Conservation (phyloP, 176 grass and related monocot species). For the Oryza officinalis region DNA sequence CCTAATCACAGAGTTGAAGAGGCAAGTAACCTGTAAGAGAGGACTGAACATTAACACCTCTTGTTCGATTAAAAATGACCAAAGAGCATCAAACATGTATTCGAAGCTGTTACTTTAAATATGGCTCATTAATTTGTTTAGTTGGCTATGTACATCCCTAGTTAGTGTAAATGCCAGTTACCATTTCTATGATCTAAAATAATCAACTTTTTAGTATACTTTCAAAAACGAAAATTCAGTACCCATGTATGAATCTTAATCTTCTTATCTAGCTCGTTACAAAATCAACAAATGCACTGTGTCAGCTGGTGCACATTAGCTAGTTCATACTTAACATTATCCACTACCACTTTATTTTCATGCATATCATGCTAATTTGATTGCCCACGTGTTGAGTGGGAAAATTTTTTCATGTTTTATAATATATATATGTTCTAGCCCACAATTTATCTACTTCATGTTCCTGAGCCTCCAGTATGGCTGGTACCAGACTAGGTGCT, state of each 20-base stretch:
- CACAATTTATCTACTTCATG: background rate
- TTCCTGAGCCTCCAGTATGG: background rate
- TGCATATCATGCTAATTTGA: background rate
- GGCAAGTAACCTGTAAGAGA: conserved; percentile 9
- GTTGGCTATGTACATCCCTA: background rate
- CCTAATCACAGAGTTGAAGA: background rate
- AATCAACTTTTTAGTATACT: background rate
- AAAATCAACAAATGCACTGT: background rate
- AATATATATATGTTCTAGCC: background rate
- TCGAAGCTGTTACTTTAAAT: background rate
- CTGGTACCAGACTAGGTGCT: background rate
- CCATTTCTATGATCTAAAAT: background rate
- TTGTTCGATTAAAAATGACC: background rate
- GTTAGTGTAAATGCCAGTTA: background rate
- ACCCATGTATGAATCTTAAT: background rate
- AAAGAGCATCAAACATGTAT: background rate
- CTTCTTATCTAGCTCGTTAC: background rate
- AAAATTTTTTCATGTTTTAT: background rate
- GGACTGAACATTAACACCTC: background rate
- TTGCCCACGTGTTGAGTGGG: background rate
- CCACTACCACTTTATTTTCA: background rate
- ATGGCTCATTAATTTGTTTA: background rate
- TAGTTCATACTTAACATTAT: background rate
- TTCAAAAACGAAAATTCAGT: background rate
- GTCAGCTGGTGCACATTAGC: background rate